phyloP scores from a whole-genome alignment of 2,329 filamentous ascomycete species.

The Trichoderma sp. region DNA sequence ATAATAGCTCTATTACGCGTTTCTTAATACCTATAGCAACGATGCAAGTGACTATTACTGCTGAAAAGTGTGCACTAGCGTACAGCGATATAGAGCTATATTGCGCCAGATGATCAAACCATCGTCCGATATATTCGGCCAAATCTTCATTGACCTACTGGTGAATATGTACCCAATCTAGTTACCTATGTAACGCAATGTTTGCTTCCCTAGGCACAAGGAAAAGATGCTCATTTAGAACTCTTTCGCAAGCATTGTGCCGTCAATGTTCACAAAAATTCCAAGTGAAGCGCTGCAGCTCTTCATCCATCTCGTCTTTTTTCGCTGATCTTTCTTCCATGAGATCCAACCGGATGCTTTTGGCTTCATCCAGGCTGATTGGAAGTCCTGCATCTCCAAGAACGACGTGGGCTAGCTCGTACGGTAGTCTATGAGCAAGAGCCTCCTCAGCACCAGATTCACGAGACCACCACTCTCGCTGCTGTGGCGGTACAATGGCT shows the following conservation, averaged over 20 bases:
- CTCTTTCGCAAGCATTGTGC: no score
- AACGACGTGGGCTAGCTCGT: conserved; percentile 34
- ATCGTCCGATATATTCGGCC: background rate
- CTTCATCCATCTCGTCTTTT: conserved; percentile 14
- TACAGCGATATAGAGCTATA: background rate
- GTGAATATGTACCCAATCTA: background rate
- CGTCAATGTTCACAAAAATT: conserved; percentile 38
- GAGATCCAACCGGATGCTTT: conserved; percentile 34
- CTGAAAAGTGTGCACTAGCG: no score
- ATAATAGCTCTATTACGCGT: background rate
- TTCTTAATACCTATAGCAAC: background rate
- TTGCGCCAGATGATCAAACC: background rate
- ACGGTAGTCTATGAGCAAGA: conserved; percentile 28
- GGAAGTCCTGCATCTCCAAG: conserved; percentile 32
- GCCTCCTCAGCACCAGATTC: background rate
- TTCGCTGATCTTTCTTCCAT: conserved; percentile 36
- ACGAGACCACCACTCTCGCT: conserved; percentile 43
- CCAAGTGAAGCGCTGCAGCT: conserved; percentile 24
- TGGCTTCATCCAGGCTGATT: conserved; percentile 34
- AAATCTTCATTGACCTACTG: background rate
- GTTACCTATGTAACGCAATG: background rate
- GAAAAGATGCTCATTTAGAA: background rate
- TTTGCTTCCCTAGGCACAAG: background rate
- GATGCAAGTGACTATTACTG: background rate
- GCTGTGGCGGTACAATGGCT: conserved; percentile 51